A percentile compares a stretch with the other conserved stretches of the same genome.
Conservation (phyloP, 352 stramenopile genomes). For the Phytopythium sindhum region DNA sequence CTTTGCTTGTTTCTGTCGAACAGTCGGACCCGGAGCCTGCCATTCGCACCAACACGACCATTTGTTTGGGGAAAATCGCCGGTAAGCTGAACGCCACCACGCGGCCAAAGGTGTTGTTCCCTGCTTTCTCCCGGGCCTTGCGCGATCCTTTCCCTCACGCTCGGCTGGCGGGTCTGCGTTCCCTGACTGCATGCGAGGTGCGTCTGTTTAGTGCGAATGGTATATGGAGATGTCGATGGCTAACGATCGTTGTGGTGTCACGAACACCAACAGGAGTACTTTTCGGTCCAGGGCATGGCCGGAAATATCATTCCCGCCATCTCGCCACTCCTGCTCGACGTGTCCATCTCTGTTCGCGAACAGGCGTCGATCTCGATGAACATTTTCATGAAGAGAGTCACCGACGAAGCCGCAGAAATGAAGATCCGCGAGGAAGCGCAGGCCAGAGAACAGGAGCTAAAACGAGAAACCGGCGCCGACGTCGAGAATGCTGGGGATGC, state of each 20-base stretch:
- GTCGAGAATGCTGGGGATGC: slow-evolving; percentile 14
- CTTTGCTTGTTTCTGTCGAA: background rate
- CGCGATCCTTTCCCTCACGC: slow-evolving; percentile 88
- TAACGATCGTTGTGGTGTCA: background rate
- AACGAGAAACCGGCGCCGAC: slow-evolving; percentile 31
- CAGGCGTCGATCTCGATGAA: slow-evolving; percentile 73
- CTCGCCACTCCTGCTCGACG: slow-evolving; percentile 72
- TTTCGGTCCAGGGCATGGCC: slow-evolving; percentile 67
- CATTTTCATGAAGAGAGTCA: slow-evolving; percentile 80
- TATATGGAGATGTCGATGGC: background rate
- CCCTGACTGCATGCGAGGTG: slow-evolving; percentile 78
- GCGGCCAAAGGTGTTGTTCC: slow-evolving; percentile 86
- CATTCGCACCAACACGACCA: slow-evolving; percentile 92
- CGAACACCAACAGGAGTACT: slow-evolving; percentile 48
- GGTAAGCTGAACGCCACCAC: slow-evolving; percentile 83
- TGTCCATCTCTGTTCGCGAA: slow-evolving; percentile 74
- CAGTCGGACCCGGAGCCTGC: slow-evolving; percentile 86
- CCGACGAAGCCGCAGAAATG: slow-evolving; percentile 74
- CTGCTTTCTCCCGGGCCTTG: slow-evolving; percentile 80
- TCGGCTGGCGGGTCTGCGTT: slow-evolving; percentile 80
- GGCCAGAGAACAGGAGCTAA: slow-evolving; percentile 54
- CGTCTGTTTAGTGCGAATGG: slow-evolving; percentile 3
- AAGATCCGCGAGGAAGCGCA: slow-evolving; percentile 72
- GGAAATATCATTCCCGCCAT: slow-evolving; percentile 75
- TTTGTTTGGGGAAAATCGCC: slow-evolving; percentile 89